phyloP scores from a whole-genome alignment of 306 rosid species.

The Ochetophila trinervis region DNA sequence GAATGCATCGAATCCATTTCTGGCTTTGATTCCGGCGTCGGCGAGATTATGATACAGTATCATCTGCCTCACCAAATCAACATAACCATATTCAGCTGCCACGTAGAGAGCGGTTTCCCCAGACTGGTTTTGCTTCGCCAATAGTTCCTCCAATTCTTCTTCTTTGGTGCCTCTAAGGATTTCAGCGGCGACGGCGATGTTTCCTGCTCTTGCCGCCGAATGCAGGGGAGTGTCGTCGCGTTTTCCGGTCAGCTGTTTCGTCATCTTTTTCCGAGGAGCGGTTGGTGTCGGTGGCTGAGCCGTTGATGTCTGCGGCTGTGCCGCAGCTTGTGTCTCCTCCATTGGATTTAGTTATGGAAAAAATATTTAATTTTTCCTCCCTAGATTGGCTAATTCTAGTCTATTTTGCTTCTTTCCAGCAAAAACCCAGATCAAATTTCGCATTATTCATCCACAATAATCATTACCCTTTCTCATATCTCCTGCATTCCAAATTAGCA shows the following conservation, averaged over 20 bases:
- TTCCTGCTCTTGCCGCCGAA: conserved; percentile 77
- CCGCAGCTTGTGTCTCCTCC: conserved; percentile 35
- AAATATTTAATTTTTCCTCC: neutral
- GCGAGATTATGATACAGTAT: conserved; percentile 67
- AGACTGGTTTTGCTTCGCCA: conserved; percentile 73
- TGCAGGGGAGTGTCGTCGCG: conserved; percentile 80
- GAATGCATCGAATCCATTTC: conserved; percentile 91
- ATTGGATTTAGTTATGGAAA: conserved; percentile 21
- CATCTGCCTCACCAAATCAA: conserved; percentile 80
- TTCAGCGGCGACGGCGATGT: conserved; percentile 38
- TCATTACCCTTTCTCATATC: conserved; percentile 25
- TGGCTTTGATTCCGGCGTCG: conserved; percentile 76
- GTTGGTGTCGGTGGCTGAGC: conserved; percentile 32
- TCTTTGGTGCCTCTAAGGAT: conserved; percentile 41
- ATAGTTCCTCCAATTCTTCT: conserved; percentile 41
- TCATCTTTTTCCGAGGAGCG: conserved; percentile 66
- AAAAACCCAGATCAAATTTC: conserved; percentile 47
- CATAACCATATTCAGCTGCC: conserved; percentile 82
- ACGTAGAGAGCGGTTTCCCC: conserved; percentile 88
- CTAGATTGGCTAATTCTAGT: conserved; percentile 15
- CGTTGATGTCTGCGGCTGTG: neutral
- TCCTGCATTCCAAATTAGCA: conserved; percentile 32
- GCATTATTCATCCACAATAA: conserved; percentile 32
- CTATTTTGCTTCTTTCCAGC: conserved; percentile 33
- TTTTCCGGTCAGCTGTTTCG: conserved; percentile 87